A percentile compares a stretch with the other conserved stretches of the same genome.
Evolutionary conservation across 1,284 basidiomycete species (phyloP).

Genomic region (Vanrija humicola): DNA sequence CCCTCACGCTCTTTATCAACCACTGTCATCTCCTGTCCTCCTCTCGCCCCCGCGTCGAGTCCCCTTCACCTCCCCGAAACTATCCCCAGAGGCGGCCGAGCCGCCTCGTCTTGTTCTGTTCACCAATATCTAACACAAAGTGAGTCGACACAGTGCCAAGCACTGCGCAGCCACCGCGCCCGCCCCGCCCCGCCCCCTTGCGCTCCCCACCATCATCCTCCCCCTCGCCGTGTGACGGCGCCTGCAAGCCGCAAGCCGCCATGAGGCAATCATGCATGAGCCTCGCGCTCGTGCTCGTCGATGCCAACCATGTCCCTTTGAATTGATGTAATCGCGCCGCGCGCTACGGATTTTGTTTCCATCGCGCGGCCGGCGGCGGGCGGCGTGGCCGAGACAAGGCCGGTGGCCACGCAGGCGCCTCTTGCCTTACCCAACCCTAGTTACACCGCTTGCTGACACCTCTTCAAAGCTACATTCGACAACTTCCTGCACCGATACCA

Average conservation of each 20-base stretch:
- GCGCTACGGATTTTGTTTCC: background rate
- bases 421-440: background rate
- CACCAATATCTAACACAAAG: background rate
- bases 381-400: background rate
- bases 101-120: conserved; percentile 1
- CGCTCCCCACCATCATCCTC: background rate
- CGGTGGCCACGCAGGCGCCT: background rate
- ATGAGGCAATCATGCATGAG: too few relatives aligned
- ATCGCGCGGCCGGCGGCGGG: background rate
- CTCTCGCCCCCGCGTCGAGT: background rate
- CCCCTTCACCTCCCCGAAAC: background rate
- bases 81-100: conserved; percentile 4
- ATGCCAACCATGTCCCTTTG: conserved; percentile 26
- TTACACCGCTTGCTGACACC: background rate
- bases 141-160: background rate
- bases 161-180: background rate
- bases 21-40: background rate
- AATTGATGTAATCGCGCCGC: too few relatives aligned
- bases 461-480: background rate
- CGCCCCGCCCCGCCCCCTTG: background rate
- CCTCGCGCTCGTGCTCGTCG: too few relatives aligned
- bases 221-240: conserved; percentile 28
- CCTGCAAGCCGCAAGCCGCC: conserved; percentile 40
- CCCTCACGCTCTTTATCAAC: too few relatives aligned
- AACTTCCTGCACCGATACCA: background rate